These are phyloP conservation scores for Entonaema liquescens DNA, from an alignment of 495 filamentous ascomycete genomes.

Conservation along the genomic window DNA sequence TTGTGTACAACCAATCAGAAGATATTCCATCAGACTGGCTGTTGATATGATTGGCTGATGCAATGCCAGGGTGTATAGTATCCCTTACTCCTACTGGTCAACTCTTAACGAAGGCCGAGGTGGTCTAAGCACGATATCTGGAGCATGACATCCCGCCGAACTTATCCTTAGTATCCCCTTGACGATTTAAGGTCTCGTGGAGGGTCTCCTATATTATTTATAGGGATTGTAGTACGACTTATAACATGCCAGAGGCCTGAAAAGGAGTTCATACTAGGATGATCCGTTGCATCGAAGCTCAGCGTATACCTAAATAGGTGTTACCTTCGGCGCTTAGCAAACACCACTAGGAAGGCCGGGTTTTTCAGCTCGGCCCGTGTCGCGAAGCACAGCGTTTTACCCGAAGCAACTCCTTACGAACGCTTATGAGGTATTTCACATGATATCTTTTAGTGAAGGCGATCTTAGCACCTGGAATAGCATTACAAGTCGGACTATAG, in stretches of 20 bases:
- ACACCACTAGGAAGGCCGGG: conserved; percentile 19
- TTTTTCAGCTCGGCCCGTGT: conserved; percentile 19
- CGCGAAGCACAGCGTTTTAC: conserved; percentile 27
- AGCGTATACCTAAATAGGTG: not conserved
- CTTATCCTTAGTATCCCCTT: not conserved
- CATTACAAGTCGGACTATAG: conserved; percentile 53
- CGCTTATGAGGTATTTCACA: conserved; percentile 53
- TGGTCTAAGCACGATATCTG: not conserved
- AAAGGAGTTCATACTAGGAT: not conserved
- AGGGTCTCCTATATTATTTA: not conserved
- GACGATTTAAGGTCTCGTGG: not conserved
- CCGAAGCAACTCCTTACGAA: conserved; percentile 57
- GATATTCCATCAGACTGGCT: conserved; percentile 8
- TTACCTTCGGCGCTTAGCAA: conserved; percentile 25
- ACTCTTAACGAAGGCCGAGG: not conserved
- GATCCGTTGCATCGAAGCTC: not conserved
- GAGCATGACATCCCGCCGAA: not conserved
- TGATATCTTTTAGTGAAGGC: conserved; percentile 51
- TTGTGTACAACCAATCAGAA: conserved; percentile 24
- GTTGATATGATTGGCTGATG: conserved; percentile 2
- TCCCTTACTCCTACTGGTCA: not conserved
- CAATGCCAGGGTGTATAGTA: not conserved
- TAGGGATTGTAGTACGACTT: not conserved
- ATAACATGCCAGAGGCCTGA: not conserved
- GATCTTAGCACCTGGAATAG: conserved; percentile 55